These are phyloP conservation scores for Penicillium sp. DNA, from an alignment of 2,329 filamentous ascomycete species.

Conservation along the genomic window DNA sequence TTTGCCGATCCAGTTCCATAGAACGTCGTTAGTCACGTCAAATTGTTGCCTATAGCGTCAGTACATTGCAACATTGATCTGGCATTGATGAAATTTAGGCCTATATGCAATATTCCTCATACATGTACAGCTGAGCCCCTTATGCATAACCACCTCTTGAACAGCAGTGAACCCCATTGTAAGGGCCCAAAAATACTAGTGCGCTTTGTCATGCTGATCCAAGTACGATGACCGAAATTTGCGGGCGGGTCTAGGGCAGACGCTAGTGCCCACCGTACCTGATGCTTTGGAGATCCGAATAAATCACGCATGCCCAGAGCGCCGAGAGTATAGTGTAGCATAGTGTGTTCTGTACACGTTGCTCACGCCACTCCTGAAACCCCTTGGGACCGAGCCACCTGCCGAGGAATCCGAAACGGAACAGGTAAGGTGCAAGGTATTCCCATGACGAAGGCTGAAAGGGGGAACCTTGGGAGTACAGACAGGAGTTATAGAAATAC, in stretches of 20 bases:
- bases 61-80: neutral
- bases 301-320: conserved; percentile 21
- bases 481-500: neutral
- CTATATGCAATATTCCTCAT: neutral
- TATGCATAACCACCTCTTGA: too few species aligned
- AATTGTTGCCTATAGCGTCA: neutral
- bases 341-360: neutral
- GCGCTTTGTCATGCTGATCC: conserved; percentile 11
- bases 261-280: conserved; percentile 17
- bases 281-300: conserved; percentile 13
- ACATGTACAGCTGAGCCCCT: too few species aligned
- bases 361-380: neutral
- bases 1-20: conserved; percentile 6
- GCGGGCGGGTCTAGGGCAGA: conserved; percentile 21
- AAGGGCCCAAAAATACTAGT: neutral
- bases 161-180: too few species aligned
- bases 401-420: conserved; percentile 4
- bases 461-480: neutral
- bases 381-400: conserved; percentile 1
- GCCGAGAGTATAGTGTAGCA: conserved; percentile 3
- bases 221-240: conserved; percentile 19
- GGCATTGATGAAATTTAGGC: neutral
- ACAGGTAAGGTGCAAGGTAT: conserved; percentile 8
- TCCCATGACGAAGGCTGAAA: conserved; percentile 13
- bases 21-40: neutral